Evolutionary conservation across 768 basidiomycete species (phyloP), one percentile per base, ranked within the genome.

Genomic region (Leccinum longicurvipes): DNA sequence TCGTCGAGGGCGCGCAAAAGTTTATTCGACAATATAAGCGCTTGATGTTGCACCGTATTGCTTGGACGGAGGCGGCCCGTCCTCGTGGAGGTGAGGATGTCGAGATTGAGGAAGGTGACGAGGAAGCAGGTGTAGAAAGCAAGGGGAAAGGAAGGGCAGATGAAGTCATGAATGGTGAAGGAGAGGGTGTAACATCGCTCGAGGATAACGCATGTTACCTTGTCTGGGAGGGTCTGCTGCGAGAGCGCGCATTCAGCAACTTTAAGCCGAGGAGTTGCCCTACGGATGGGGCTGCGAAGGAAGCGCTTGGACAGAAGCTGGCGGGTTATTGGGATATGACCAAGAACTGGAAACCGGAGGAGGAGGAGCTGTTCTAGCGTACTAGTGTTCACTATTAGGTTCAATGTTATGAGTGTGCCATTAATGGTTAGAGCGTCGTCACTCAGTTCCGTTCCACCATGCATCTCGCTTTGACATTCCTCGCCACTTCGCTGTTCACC

Each of bases 301-400:
- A 97, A 62, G 78, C 83, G 49, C 77, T 98, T 25, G 95, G 95
- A 1, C 80, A 83, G 56, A 93, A 86, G 78, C 70, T 93, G 72
- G 86, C 86, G 47, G 91, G 92, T 0, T 90, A 93, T 69, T 98
- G 95, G 95, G 96, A 98, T 70, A 82, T 91, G 72, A 86, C 93
- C 27, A 97, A 94, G 83, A 89, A 90, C 65, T 92, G 86, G 83
- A 89, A 83, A 69, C 80, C 84, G 5, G 87, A 89, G 70, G 91
- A 93, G 52, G 89, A 91, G 61, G 87, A 91, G 55, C 60, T 85
- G 63, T 82, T 84, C 64, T 87, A 67, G 73, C n/a, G n/a, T n/a
- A n/a, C n/a, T 2, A 29, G 28, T 44, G 21, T 23, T 45, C 24
- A 11, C 24, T 45, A 24, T 23, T 24, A 21, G 19, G 12, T 19